Base-by-base conservation (phyloP, 75 land plant genomes). In the Selaginella tamariscina region DNA sequence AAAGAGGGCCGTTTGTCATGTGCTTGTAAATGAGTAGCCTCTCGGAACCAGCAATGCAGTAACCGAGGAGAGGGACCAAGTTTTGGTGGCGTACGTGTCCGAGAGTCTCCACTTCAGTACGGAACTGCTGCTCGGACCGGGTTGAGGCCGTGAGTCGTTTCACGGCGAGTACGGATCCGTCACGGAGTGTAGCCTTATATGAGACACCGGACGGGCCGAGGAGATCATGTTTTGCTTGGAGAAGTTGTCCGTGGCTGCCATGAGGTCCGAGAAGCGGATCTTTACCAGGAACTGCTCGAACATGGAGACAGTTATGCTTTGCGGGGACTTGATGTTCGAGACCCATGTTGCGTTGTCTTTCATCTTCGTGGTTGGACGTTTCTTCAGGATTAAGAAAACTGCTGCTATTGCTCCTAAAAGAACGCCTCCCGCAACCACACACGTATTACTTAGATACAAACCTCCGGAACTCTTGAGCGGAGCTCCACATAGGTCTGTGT, bases 391-490 rank as follows among this genome's bases (percentile, higher is more conserved):
- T 2, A 59, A 59, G n/a, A n/a, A 5, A 5, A 59, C 26, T 8
- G 27, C 62, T 2, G 62, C n/a, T 2, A 59, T 59, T 23, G 62
- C 62, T 2, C 8, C 18, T 2, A 59, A 23, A n/a, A 27, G 5
- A 8, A 59, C 62, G 8, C n/a, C 26, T 8, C 62, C 62, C 9
- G n/a, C 62, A 59, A 59, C 62, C 24, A 59, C 62, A 27, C 9
- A 2, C 23, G n/a, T 21, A 5, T 2, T 21, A 59, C 26, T 59
- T 59, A 2, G 62, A 59, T n/a, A 5, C 23, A n/a, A n/a, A 9
- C 62, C 62, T 2, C 62, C 49, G 49, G 11, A 59, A 23, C 62
- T 59, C 26, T 59, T 59, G 62, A 59, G 62, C 23, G 62, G 62
- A 2, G 62, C 18, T 8, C 62, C 62, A n/a, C 62, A 59, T 21